These are phyloP conservation scores for Paraphoma sp. DNA, from an alignment of 2,329 filamentous ascomycete genomes.

Conservation along the genomic window DNA sequence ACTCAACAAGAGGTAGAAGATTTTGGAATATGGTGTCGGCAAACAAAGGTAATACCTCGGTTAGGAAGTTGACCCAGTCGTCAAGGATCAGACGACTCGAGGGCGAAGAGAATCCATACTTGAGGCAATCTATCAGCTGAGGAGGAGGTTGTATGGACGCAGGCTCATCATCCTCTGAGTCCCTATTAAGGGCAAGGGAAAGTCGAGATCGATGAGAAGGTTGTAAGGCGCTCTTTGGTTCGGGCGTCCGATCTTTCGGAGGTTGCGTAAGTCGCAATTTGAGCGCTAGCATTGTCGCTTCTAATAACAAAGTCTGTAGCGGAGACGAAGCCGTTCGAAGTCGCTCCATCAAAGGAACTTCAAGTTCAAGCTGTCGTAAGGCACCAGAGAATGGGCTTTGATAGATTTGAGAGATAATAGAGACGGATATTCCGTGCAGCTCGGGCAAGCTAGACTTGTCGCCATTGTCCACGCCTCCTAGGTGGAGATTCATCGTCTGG, in stretches of 20 bases:
- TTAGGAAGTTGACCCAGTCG: conserved; percentile 88
- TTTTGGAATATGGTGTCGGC: conserved; percentile 86
- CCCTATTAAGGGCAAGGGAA: conserved; percentile 36
- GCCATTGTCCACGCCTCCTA: conserved; percentile 34
- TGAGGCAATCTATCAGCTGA: conserved; percentile 81
- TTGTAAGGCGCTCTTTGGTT: conserved; percentile 26
- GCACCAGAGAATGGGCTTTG: conserved; percentile 66
- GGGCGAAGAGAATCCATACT: conserved; percentile 77
- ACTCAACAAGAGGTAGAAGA: conserved; percentile 88
- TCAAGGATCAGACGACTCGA: conserved; percentile 81
- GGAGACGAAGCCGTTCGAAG: conserved; percentile 66
- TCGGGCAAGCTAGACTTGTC: conserved; percentile 61
- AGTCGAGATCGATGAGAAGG: conserved; percentile 36
- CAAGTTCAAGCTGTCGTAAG: conserved; percentile 70
- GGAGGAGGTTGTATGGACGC: conserved; percentile 63
- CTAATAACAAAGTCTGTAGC: conserved; percentile 78
- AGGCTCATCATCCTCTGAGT: conserved; percentile 40
- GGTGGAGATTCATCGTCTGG: conserved; percentile 62
- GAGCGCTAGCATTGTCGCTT: conserved; percentile 76
- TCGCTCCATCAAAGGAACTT: conserved; percentile 72
- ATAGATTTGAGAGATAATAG: conserved; percentile 69
- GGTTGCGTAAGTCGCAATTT: conserved; percentile 60
- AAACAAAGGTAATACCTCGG: conserved; percentile 84
- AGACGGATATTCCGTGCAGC: conserved; percentile 74
- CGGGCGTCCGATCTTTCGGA: conserved; percentile 23